Evolutionary conservation across 1,139 yeast species (phyloP), one percentile per base, ranked within the genome.

Genomic region (Eremothecium cymbalariae): DNA sequence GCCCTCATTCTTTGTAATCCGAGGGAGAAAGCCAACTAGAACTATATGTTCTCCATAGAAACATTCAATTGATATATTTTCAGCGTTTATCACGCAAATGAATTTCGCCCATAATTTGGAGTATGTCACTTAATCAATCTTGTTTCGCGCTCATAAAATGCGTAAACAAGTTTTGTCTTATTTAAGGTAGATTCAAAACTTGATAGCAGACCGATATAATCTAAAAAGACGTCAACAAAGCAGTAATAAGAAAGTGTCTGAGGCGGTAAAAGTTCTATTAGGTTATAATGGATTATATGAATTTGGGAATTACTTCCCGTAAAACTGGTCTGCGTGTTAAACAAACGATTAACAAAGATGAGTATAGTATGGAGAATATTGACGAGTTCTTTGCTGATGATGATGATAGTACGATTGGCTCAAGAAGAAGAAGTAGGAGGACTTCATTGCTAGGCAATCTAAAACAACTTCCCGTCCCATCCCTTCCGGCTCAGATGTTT

Each of bases 361-460:
- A 71, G 39, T 70, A 74, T 52, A 80, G 85, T 23, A 74, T 84
- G 78, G 95, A 85, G 51, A 82, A 78, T 48, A 59, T 84, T 26
- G 82, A 80, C 46, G 94, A 77, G 37, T 85, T 80, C 60, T 84
- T 83, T 46, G 68, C 68, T 25, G 77, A 72, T 16, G 68, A 60
- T 27, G 55, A 52, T 16, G 45, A 50, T 3, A 48, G 47, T 29
- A 37, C 39, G 11, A 33, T 41, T 6, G 37, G 39, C 25, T 21
- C 37, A 18, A 38, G 43, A 26, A 40, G 43, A 29, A 46, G 32
- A 18, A 40, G 40, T 23, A 38, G 48, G n/a, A 48, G 44, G 26
- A 42, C 53, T 7, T 49, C 55, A 6, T n/a, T 47, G 13, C 35
- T 47, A n/a, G 35, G 43, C 9, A n/a, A 32, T 7, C 28, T 25